Evolutionary conservation across 1,139 yeast species (phyloP), one percentile per base, ranked within the genome.

Genomic region (Lizanozyma gosingica): DNA sequence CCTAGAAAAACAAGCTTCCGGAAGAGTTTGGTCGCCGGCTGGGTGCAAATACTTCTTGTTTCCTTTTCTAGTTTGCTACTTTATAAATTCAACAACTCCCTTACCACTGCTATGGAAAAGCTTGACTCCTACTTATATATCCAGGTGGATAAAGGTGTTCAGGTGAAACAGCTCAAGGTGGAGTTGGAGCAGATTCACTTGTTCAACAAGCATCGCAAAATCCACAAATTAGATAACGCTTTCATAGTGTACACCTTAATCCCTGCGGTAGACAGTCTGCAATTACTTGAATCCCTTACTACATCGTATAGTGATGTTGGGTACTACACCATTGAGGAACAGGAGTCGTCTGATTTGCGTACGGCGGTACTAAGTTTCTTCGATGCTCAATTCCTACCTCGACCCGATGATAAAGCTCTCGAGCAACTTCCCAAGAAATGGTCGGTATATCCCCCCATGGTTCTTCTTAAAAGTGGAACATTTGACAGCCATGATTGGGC

Each of bases 401-500:
- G 29, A 6, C 29, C 29, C 11, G 11, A 22, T 22, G 29, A 22
- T 6, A 22, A 6, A 22, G 9, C 11, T 22, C 29, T 22, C 6
- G 6, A 6, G 9, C 29, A 22, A 11, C 9, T 22, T 11, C 84
- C 84, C 2, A 65, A 62, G 40, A 71, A 75, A 50, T 83, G 78
- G 72, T 67, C 81, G 0, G 49, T 82, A 0, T 85, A 85, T 51
- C 78, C 80, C 1, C 92, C 94, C 0, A 57, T 85, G 71, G 58
- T 83, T 1, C 61, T 85, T 15, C 69, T 85, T 41, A 67, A 71
- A 37, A 47, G 63, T 34, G 59, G 63, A 33, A 67, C 76, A 0
- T 73, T 70, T 47, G 71, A 66, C 17, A 42, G 57, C 18, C 45
- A 41, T 0, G 39, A 38, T 14, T 74, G 82, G 81, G 37, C 37